Base-by-base conservation (phyloP, 2,329 filamentous ascomycete genomes). In the Neophaeococcomyces aloes region DNA sequence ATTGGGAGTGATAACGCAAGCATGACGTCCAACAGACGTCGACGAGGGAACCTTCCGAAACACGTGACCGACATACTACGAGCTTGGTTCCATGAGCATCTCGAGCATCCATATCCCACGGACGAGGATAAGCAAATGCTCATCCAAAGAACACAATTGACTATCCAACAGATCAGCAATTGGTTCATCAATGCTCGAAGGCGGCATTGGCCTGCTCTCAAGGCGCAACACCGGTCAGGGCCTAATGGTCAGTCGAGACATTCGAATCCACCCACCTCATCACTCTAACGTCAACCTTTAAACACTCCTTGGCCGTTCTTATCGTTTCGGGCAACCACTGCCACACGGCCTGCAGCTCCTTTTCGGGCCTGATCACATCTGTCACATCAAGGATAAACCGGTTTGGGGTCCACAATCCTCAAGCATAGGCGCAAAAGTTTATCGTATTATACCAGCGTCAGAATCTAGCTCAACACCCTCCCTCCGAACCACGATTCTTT, bases 21-120 rank as follows among this genome's bases (percentile, higher is more conserved):
- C 41, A 65, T 65, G 35, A 61, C 61, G 7, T 58, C 63, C 13
- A 63, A 59, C 29, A 74, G 73, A 55, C 68, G 71, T 60, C 72
- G 86, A 41, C 74, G 87, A 30, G 87, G 87, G 1, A 94, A 94
- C 57, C 70, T 94, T 2, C 87, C 87, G n/a, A 93, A 93, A 59
- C 83, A 87, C 43, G 85, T 86, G 0, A 94, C 86, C 0, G 83
- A 88, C 58, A 80, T 84, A 52, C 69, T 94, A 31, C 77, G 83
- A 42, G 69, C 76, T 0, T 94, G 87, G 87, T 88, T 93, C 52
- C 65, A 79, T 40, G 71, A 72, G n/a, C 83, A 91, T 61, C 63
- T 87, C 6, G 71, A 79, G 48, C 86, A 91, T 57, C 86, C 86
- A 0, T 94, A 94, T 59, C 86, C 86, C 1, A 87, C 79, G 3